These are phyloP conservation scores for Wickerhamomyces rabaulensis DNA, from an alignment of 805 yeast genomes.

Conservation along the genomic window DNA sequence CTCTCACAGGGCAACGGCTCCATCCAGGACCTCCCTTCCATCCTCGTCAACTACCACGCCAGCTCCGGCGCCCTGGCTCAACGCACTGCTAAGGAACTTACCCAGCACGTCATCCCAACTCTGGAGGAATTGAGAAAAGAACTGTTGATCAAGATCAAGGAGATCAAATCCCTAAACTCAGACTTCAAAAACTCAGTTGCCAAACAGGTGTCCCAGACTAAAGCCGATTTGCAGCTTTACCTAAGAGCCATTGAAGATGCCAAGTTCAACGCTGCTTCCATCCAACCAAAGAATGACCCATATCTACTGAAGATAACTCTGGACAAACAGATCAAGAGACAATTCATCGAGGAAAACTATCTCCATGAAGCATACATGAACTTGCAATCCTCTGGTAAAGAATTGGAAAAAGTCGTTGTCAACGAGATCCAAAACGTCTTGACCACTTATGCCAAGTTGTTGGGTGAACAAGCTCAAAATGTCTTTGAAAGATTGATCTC, in stretches of 20 bases:
- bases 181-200: constrained; percentile 78
- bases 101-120: constrained; percentile 56
- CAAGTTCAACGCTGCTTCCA: constrained; percentile 38
- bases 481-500: constrained; percentile 64
- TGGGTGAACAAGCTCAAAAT: constrained; percentile 69
- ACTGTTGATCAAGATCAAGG: constrained; percentile 77
- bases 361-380: constrained; percentile 85
- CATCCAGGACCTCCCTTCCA: constrained; percentile 75
- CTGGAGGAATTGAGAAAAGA: constrained; percentile 70
- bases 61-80: constrained; percentile 55
- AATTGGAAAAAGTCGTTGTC: constrained; percentile 82
- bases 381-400: constrained; percentile 81
- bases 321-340: constrained; percentile 74
- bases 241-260: constrained; percentile 60
- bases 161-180: constrained; percentile 72
- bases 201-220: constrained; percentile 65
- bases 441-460: constrained; percentile 61
- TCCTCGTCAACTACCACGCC: constrained; percentile 61
- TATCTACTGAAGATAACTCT: constrained; percentile 64
- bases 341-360: constrained; percentile 77
- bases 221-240: constrained; percentile 47
- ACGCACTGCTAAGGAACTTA: constrained; percentile 54
- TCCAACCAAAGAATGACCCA: constrained; percentile 68
- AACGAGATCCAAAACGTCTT: constrained; percentile 81
- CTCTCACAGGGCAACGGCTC: constrained; percentile 76